phyloP scores from a whole-genome alignment of 306 rosid genomes.

The Cicer bijugum region DNA sequence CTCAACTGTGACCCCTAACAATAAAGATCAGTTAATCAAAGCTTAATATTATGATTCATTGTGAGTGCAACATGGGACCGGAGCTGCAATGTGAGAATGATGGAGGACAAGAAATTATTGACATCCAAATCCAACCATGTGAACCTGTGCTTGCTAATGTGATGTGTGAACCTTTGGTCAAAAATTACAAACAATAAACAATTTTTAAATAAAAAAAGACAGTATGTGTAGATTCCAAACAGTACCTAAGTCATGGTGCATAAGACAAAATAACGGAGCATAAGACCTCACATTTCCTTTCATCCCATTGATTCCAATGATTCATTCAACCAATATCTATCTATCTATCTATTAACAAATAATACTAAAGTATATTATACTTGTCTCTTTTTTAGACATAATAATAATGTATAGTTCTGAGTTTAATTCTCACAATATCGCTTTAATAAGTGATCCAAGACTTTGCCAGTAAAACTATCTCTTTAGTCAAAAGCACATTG shows the following conservation, averaged over 20 bases:
- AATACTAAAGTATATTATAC: not conserved
- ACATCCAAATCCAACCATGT: slow-evolving; percentile 41
- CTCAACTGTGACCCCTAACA: slow-evolving; percentile 8
- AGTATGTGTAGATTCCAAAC: slow-evolving; percentile 44
- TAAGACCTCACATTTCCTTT: slow-evolving; percentile 5
- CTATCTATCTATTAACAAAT: not conserved
- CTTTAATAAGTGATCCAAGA: slow-evolving; percentile 34
- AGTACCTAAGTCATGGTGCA: slow-evolving; percentile 37
- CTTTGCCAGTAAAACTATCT: slow-evolving; percentile 48
- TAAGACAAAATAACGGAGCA: slow-evolving; percentile 50
- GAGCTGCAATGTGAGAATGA: slow-evolving; percentile 40
- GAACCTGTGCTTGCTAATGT: slow-evolving; percentile 35
- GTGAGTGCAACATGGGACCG: slow-evolving; percentile 43
- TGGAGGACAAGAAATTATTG: slow-evolving; percentile 38
- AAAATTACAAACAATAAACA: slow-evolving; percentile 30
- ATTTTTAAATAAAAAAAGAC: slow-evolving; percentile 1
- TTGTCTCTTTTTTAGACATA: not conserved
- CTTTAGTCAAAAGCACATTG: slow-evolving; percentile 84
- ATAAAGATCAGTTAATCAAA: slow-evolving; percentile 21
- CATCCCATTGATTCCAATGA: slow-evolving; percentile 21
- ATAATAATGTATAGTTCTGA: slow-evolving; percentile 2
- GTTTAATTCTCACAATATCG: not conserved
- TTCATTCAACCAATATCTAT: slow-evolving; percentile 10
- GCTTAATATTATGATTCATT: slow-evolving; percentile 30
- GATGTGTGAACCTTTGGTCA: slow-evolving; percentile 27